Conservation (phyloP, 306 rosid genomes). For the Acmispon strigosus region DNA sequence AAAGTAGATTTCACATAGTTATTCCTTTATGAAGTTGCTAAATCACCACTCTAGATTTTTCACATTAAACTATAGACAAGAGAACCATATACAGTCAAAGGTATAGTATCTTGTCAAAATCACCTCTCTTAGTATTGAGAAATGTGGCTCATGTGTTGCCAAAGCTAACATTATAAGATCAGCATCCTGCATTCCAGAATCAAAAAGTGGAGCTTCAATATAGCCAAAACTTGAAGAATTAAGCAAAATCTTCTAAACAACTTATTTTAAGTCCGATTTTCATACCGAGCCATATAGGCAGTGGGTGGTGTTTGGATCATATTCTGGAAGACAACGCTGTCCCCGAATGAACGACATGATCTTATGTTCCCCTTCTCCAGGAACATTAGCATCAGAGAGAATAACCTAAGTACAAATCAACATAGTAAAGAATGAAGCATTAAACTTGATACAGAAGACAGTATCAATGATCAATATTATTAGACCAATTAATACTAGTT, state of each 20-base stretch:
- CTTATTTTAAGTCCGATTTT: not conserved
- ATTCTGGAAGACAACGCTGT: conserved; percentile 27
- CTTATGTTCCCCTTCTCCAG: conserved; percentile 74
- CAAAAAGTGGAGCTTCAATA: not conserved
- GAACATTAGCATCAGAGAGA: conserved; percentile 57
- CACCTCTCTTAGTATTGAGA: conserved; percentile 67
- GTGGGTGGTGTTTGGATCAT: conserved; percentile 46
- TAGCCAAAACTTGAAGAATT: not conserved
- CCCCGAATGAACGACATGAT: conserved; percentile 37
- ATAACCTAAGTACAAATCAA: conserved; percentile 31
- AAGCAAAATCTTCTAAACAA: not conserved
- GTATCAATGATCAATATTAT: not conserved
- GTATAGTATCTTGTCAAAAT: not conserved
- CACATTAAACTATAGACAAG: not conserved
- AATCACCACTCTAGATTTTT: not conserved
- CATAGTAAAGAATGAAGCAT: not conserved
- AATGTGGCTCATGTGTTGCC: conserved; percentile 54
- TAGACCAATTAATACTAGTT: not conserved
- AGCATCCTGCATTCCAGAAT: conserved; percentile 45
- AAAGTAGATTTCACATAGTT: not conserved
- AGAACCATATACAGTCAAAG: not conserved
- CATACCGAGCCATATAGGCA: conserved; percentile 60
- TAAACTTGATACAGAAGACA: not conserved
- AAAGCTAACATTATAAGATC: conserved; percentile 53
- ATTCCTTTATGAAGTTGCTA: not conserved